Evolutionary conservation across 1,284 basidiomycete genomes (phyloP).

Genomic region (Ceratobasidium sp.): DNA sequence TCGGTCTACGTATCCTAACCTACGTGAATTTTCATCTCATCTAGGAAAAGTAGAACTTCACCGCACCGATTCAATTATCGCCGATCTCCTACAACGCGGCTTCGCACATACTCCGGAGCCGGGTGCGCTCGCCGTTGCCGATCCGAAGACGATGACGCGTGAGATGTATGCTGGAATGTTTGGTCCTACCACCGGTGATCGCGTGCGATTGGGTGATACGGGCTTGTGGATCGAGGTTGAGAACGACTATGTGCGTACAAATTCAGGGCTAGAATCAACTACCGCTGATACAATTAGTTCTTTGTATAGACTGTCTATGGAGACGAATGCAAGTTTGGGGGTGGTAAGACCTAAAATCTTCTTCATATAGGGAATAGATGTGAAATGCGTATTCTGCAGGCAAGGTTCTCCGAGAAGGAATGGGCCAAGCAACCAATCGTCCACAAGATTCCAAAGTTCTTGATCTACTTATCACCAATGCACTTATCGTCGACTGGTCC

Average conservation of each 20-base stretch:
- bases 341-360: conserved; percentile 63
- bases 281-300: background rate
- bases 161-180: conserved; percentile 90
- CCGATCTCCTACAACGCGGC: conserved; percentile 60
- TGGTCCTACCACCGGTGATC: conserved; percentile 93
- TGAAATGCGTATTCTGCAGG: conserved; percentile 58
- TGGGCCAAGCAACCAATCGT: conserved; percentile 90
- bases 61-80: conserved; percentile 62
- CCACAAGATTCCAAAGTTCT: conserved; percentile 74
- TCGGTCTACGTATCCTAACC: background rate
- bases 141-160: conserved; percentile 66
- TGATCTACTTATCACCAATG: conserved; percentile 95
- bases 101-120: conserved; percentile 74
- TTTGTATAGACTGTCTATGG: conserved; percentile 75
- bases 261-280: background rate
- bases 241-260: conserved; percentile 73
- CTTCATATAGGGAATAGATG: background rate
- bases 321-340: conserved; percentile 98
- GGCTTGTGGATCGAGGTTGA: conserved; percentile 94
- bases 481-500: conserved; percentile 92
- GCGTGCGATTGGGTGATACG: conserved; percentile 89
- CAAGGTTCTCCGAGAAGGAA: conserved; percentile 94
- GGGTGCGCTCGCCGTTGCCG: conserved; percentile 59
- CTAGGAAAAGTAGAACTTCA: conserved; percentile 51
- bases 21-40: background rate